A percentile compares a stretch with the other conserved stretches of the same genome.
phyloP scores from a whole-genome alignment of 768 basidiomycete species.

The Macrolepiota dolichaula region DNA sequence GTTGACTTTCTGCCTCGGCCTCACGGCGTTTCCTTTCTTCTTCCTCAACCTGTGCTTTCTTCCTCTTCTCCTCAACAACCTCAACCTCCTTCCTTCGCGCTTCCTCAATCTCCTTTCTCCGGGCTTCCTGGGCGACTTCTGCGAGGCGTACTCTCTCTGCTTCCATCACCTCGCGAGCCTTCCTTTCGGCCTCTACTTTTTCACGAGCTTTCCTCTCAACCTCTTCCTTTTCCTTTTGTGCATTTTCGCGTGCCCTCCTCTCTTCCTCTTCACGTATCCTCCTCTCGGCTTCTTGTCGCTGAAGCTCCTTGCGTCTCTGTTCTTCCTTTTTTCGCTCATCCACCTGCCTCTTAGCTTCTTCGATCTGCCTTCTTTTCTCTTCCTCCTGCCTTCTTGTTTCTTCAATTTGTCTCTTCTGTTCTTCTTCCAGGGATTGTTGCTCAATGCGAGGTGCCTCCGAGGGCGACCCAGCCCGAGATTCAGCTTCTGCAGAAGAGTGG shows the following conservation, averaged over 20 bases:
- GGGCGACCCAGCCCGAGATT: background rate
- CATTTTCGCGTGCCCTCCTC: background rate
- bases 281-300: background rate
- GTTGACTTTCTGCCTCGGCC: background rate
- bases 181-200: background rate
- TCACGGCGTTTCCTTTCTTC: background rate
- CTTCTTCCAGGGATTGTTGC: background rate
- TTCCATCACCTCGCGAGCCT: background rate
- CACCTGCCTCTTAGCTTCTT: background rate
- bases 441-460: background rate
- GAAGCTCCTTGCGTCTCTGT: background rate
- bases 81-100: background rate
- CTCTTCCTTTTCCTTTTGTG: background rate
- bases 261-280: background rate
- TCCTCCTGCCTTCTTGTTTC: background rate
- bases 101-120: background rate
- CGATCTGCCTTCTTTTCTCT: background rate
- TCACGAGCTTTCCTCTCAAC: background rate
- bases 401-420: background rate
- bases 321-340: constrained; percentile 8
- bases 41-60: background rate
- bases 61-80: background rate
- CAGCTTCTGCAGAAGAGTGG: background rate
- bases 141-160: background rate
- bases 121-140: background rate